These are phyloP conservation scores for Podila epicladia DNA, from an alignment of 192 early-diverging fungal species.

Conservation along the genomic window DNA sequence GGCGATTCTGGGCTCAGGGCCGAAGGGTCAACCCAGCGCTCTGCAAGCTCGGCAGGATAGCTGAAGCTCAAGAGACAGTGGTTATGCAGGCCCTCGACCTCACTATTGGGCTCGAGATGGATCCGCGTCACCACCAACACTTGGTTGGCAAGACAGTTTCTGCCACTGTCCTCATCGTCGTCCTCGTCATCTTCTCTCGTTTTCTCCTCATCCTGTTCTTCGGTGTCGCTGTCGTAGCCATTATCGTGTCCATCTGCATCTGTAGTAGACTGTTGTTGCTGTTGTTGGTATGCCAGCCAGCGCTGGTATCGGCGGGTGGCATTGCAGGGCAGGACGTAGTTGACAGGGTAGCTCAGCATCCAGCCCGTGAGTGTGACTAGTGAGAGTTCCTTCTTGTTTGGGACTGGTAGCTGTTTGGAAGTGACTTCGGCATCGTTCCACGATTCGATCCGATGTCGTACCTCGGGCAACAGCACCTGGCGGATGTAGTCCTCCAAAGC, in stretches of 20 bases:
- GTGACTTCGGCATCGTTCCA: slow-evolving; percentile 39
- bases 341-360: slow-evolving; percentile 27
- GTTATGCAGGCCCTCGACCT: slow-evolving; percentile 8
- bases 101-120: slow-evolving; percentile 12
- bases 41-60: slow-evolving; percentile 25
- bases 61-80: slow-evolving; percentile 27
- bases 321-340: slow-evolving; percentile 23
- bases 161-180: slow-evolving; percentile 16
- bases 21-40: slow-evolving; percentile 2
- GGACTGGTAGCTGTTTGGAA: slow-evolving; percentile 16
- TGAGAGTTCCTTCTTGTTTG: slow-evolving; percentile 14
- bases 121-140: slow-evolving; percentile 16
- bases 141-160: slow-evolving; percentile 38
- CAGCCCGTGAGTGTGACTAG: slow-evolving; percentile 29
- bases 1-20: not conserved
- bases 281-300: not conserved
- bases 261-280: slow-evolving; percentile 8
- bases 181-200: not conserved
- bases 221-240: not conserved
- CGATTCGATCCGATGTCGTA: slow-evolving; percentile 6
- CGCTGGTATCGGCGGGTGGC: slow-evolving; percentile 1
- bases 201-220: not conserved
- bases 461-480: slow-evolving; percentile 13
- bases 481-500: slow-evolving; percentile 21
- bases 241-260: not conserved